A percentile compares a stretch with the other conserved stretches of the same genome.
phyloP scores from a whole-genome alignment of 352 stramenopile species.

The Phytophthora megakarya region DNA sequence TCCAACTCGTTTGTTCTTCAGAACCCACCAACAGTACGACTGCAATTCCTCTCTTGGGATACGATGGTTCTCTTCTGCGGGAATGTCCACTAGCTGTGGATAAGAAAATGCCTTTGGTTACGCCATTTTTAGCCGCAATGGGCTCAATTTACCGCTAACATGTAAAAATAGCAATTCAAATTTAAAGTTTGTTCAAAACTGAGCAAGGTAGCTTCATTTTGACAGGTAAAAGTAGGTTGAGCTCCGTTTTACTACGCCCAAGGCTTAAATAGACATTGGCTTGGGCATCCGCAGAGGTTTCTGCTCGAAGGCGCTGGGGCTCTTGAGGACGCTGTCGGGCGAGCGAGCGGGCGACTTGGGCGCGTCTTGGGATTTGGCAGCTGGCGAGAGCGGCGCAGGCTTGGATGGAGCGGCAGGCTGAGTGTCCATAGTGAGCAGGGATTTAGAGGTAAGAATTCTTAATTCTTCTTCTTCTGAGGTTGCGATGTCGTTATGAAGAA shows the following conservation, averaged over 20 bases:
- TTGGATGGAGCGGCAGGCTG: conserved; percentile 12
- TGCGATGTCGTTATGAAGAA: conserved; percentile 1
- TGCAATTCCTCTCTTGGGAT: conserved; percentile 14
- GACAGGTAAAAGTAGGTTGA: not conserved
- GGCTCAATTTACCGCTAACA: conserved; percentile 19
- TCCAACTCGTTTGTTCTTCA: conserved; percentile 21
- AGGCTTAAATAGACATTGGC: conserved; percentile 64
- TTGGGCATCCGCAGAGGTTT: conserved; percentile 74
- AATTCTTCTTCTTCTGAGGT: conserved; percentile 20
- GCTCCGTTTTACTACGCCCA: not conserved
- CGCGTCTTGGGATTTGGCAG: not conserved
- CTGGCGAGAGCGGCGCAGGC: not conserved
- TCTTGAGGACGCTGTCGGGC: conserved; percentile 40
- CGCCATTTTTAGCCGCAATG: conserved; percentile 16
- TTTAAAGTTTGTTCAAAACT: not conserved
- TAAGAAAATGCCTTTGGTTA: conserved; percentile 5
- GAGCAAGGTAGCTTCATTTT: not conserved
- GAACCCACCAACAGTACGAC: not conserved
- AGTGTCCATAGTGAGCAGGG: conserved; percentile 17
- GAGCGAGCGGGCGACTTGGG: conserved; percentile 27
- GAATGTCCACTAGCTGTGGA: conserved; percentile 25
- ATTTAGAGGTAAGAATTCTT: not conserved
- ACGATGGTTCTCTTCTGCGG: conserved; percentile 15
- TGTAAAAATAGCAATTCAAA: not conserved
- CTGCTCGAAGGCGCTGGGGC: conserved; percentile 56